These are phyloP conservation scores for Metschnikowia arizonensis DNA, from an alignment of 805 yeast genomes.

Conservation along the genomic window DNA sequence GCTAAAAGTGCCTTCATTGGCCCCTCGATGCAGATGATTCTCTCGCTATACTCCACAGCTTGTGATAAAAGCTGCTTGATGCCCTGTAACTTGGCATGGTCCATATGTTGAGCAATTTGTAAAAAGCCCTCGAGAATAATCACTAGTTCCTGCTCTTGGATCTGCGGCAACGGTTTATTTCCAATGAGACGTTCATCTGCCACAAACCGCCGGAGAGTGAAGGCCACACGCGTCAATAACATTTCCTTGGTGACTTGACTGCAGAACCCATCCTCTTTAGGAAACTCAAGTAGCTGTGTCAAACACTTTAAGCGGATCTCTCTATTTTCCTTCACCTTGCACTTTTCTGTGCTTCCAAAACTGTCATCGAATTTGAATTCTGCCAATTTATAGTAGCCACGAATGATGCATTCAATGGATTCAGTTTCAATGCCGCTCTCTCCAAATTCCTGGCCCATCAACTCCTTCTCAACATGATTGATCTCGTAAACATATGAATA, in stretches of 20 bases:
- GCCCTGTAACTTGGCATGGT: conserved; percentile 4
- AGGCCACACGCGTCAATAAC: conserved; percentile 54
- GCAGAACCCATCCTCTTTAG: conserved; percentile 9
- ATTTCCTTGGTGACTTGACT: conserved; percentile 25
- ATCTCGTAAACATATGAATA: conserved; percentile 57
- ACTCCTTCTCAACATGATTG: conserved; percentile 47
- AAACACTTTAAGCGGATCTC: conserved; percentile 55
- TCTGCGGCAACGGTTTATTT: conserved; percentile 58
- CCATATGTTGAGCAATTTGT: conserved; percentile 7
- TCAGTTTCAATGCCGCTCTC: too few relatives aligned
- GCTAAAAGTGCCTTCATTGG: conserved; percentile 10
- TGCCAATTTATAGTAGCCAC: conserved; percentile 17
- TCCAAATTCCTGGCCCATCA: conserved; percentile 16
- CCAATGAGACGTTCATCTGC: conserved; percentile 59
- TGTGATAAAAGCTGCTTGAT: conserved; percentile 12
- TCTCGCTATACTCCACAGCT: conserved; percentile 11
- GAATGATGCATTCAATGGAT: too few relatives aligned
- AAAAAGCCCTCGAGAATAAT: conserved; percentile 43
- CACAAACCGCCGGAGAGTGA: conserved; percentile 58
- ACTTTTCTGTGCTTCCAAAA: conserved; percentile 61
- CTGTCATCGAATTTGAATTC: conserved; percentile 43
- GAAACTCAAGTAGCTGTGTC: conserved; percentile 44
- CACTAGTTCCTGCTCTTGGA: conserved; percentile 62
- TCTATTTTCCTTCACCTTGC: conserved; percentile 41
- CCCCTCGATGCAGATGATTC: conserved; percentile 9